Evolutionary conservation across 2,329 filamentous ascomycete species (phyloP), one percentile per base, ranked within the genome.

Genomic region (Aspergillus fijiensis): DNA sequence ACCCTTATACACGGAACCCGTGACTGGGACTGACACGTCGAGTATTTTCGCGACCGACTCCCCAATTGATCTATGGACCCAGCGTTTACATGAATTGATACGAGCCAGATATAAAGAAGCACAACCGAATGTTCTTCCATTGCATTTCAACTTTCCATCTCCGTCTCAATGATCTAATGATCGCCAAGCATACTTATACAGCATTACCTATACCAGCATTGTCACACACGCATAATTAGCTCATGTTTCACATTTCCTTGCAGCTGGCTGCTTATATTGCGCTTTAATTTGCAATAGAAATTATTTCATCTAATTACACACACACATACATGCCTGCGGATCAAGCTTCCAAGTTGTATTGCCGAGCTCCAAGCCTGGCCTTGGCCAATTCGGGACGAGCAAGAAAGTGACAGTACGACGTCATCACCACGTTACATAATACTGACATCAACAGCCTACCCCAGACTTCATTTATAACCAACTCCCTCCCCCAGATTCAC

Each of bases 1-100:
- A 11, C 69, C 72, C 60, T 49, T 66, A 60, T 72, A 71, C 64
- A 60, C 63, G 5, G 57, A 52, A 56, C 51, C 49, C 39, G 63
- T 60, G 23, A 47, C 33, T 7, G 29, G 59, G 10, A 50, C 35
- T 25, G 61, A 63, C 16, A 62, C 57, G n/a, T 69, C 65, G 35
- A 55, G 51, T 0, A 42, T 42, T 4, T 58, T 59, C 4, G 47
- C 59, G 51, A 19, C 59, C 3, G 58, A 63, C 5, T 7, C 49
- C 4, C 31, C 62, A 4, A 4, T 59, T 16, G 55, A 62, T 25
- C n/a, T 51, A 10, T 74, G 71, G 70, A 51, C 59, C 14, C 19
- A 27, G 45, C 60, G 58, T 47, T 27, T 73, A 19, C 59, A 52
- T 5, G 14, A 31, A 27, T 49, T 72, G 19, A 60, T 69, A 23